These are phyloP conservation scores for Sarcodon aspratus DNA, from an alignment of 768 basidiomycete species.

Conservation along the genomic window DNA sequence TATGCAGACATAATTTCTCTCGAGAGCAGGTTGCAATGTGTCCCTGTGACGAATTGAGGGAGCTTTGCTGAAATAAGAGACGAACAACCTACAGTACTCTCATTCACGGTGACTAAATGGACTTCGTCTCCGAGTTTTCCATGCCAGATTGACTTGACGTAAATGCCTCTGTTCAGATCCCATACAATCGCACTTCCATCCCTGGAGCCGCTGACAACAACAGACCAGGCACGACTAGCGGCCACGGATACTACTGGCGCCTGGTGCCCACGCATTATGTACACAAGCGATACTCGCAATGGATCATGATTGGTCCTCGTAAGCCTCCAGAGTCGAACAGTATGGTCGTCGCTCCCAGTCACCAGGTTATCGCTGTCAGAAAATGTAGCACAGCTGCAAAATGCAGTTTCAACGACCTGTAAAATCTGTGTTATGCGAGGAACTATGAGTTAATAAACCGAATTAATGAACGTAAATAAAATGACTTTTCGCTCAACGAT, in stretches of 20 bases:
- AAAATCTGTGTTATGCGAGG: conserved; percentile 33
- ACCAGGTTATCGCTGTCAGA: conserved; percentile 64
- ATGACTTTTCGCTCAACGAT: conserved; percentile 51
- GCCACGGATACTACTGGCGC: conserved; percentile 55
- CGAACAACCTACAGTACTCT: conserved; percentile 59
- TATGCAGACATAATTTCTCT: conserved; percentile 64
- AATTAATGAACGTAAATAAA: neutral
- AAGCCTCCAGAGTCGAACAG: conserved; percentile 76
- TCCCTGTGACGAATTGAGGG: conserved; percentile 37
- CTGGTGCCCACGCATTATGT: conserved; percentile 75
- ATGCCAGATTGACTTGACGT: conserved; percentile 76
- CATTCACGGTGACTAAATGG: conserved; percentile 67
- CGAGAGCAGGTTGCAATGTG: conserved; percentile 79
- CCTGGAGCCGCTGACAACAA: conserved; percentile 72
- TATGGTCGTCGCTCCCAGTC: conserved; percentile 72
- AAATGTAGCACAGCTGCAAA: conserved; percentile 66
- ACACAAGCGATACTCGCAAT: conserved; percentile 34
- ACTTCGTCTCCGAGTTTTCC: conserved; percentile 31
- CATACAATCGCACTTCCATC: conserved; percentile 84
- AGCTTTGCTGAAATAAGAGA: neutral
- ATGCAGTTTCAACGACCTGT: conserved; percentile 68
- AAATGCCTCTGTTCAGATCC: conserved; percentile 80
- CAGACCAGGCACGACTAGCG: conserved; percentile 73
- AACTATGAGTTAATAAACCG: neutral
- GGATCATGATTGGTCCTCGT: conserved; percentile 24